These are phyloP conservation scores for Pyricularia pennisetigena DNA, from an alignment of 2,329 filamentous ascomycete genomes.

Conservation along the genomic window DNA sequence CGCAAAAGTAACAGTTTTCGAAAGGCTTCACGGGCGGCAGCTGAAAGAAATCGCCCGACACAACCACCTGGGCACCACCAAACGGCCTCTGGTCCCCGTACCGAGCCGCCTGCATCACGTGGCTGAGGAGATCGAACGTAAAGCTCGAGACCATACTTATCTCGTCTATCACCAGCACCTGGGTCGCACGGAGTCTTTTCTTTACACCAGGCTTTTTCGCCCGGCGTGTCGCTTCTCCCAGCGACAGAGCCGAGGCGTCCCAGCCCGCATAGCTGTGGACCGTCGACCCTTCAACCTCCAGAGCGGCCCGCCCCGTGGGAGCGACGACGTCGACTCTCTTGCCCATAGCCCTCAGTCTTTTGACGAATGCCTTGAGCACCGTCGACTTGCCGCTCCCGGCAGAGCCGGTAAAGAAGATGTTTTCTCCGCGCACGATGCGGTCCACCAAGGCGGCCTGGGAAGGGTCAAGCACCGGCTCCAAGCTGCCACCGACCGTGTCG, in stretches of 20 bases:
- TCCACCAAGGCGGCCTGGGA: conserved; percentile 40
- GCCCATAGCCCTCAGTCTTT: conserved; percentile 21
- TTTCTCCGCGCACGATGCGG: conserved; percentile 37
- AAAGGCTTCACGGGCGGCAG: conserved; percentile 51
- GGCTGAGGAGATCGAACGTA: conserved; percentile 40
- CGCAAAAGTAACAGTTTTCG: conserved; percentile 37
- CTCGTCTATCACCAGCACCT: conserved; percentile 55
- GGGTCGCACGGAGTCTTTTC: conserved; percentile 28
- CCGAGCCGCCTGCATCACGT: conserved; percentile 30
- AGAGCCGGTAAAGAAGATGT: conserved; percentile 56
- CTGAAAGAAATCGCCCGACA: conserved; percentile 52
- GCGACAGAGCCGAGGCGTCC: conserved; percentile 12
- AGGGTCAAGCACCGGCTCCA: conserved; percentile 22
- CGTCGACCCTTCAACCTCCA: conserved; percentile 45
- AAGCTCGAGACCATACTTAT: conserved; percentile 54
- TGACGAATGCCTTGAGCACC: conserved; percentile 38
- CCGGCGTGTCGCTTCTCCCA: background rate
- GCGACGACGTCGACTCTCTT: conserved; percentile 41
- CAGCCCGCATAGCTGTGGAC: conserved; percentile 49
- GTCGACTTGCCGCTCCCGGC: conserved; percentile 52
- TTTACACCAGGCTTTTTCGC: too few species aligned
- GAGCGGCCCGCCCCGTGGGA: conserved; percentile 48
- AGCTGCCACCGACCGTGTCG: background rate
- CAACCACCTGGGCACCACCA: conserved; percentile 42
- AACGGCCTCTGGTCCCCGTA: conserved; percentile 15